Conservation (phyloP, 129 eudicot species). For the Deinandra increscens region DNA sequence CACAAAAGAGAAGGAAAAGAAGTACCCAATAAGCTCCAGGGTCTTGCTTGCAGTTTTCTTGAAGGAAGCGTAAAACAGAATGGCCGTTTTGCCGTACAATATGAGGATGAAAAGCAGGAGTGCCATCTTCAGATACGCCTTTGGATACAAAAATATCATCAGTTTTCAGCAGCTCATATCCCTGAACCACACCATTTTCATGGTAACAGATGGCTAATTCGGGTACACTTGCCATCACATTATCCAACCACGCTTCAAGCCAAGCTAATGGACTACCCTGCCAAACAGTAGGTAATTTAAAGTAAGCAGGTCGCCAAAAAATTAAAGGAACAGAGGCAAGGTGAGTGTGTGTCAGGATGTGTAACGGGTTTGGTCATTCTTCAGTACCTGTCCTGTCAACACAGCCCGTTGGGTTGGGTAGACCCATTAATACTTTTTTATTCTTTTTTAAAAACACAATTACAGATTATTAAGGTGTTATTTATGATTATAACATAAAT, state of each 20-base stretch:
- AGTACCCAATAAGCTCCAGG: constrained; percentile 99
- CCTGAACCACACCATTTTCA: constrained; percentile 95
- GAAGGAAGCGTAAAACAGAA: constrained; percentile 84
- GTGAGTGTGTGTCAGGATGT: not conserved
- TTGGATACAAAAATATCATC: constrained; percentile 84
- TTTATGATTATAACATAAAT: not conserved
- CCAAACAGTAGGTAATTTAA: constrained; percentile 7
- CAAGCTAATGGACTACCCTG: constrained; percentile 93
- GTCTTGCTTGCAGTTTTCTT: constrained; percentile 97
- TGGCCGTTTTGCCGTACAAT: constrained; percentile 92
- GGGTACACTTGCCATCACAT: constrained; percentile 98
- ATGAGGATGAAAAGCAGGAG: constrained; percentile 93
- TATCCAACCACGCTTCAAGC: constrained; percentile 99
- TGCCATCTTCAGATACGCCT: constrained; percentile 94
- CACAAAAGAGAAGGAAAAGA: not conserved
- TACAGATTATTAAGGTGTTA: not conserved
- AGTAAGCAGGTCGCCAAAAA: not conserved
- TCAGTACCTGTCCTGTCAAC: not conserved
- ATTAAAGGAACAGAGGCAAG: not conserved
- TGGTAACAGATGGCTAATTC: constrained; percentile 98
- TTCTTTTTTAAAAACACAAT: not conserved
- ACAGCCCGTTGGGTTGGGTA: not conserved
- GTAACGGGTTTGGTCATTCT: not conserved
- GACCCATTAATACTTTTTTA: not conserved
- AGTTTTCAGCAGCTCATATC: constrained; percentile 92